Evolutionary conservation across 1,284 basidiomycete genomes (phyloP).

Genomic region (Wolfiporia cocos): DNA sequence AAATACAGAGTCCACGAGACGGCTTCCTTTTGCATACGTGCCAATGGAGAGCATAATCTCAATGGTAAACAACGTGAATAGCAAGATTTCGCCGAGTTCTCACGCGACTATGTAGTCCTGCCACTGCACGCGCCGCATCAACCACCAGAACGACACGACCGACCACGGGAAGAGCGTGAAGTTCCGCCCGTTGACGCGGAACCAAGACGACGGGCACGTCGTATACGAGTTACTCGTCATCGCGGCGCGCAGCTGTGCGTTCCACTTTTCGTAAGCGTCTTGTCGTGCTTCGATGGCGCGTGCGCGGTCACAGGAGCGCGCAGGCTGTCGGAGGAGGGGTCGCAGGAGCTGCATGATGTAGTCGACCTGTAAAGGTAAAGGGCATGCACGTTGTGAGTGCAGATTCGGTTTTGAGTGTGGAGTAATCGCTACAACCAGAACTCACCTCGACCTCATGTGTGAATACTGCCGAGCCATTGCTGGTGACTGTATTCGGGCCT

Average conservation of each 20-base stretch:
- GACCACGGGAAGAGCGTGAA: slow-evolving; percentile 43
- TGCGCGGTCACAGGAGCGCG: slow-evolving; percentile 40
- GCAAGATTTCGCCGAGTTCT: too few relatives aligned
- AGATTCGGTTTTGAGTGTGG: neutral
- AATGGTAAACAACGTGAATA: too few relatives aligned
- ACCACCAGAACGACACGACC: slow-evolving; percentile 43
- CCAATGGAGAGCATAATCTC: too few relatives aligned
- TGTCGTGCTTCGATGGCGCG: slow-evolving; percentile 11
- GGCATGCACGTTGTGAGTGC: slow-evolving; percentile 7
- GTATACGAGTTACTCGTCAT: slow-evolving; percentile 40
- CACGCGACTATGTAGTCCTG: too few relatives aligned
- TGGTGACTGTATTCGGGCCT: slow-evolving; percentile 44
- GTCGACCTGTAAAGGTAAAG: slow-evolving; percentile 30
- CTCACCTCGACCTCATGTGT: slow-evolving; percentile 31
- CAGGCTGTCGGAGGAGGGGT: slow-evolving; percentile 37
- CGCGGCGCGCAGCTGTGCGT: slow-evolving; percentile 39
- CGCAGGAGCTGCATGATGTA: slow-evolving; percentile 39
- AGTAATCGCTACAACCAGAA: neutral
- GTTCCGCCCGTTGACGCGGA: slow-evolving; percentile 37
- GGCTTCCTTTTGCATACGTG: too few relatives aligned
- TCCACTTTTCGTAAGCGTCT: slow-evolving; percentile 37
- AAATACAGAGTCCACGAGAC: too few relatives aligned
- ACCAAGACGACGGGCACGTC: slow-evolving; percentile 40
- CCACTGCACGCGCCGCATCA: slow-evolving; percentile 11
- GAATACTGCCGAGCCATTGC: slow-evolving; percentile 48